Conservation (phyloP, 129 eudicot genomes). For the Saussurea involucrata region DNA sequence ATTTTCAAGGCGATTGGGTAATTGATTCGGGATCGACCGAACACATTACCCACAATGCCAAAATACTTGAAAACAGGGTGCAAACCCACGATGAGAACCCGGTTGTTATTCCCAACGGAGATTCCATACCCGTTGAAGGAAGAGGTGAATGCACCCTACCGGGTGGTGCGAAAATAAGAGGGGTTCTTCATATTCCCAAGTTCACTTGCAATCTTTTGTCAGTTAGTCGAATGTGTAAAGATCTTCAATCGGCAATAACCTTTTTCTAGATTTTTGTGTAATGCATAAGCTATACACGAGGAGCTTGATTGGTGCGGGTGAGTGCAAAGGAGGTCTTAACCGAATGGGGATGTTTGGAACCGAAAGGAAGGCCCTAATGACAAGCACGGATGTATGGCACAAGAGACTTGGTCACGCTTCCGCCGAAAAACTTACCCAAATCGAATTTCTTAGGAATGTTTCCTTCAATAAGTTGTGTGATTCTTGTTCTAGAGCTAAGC, state of each 20-base stretch:
- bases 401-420: background rate
- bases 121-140: background rate
- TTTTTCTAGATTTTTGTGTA: background rate
- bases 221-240: background rate
- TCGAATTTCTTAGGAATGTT: background rate
- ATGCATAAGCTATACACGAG: background rate
- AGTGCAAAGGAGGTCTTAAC: background rate
- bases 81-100: background rate
- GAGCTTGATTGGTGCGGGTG: slow-evolving; percentile 1
- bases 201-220: background rate
- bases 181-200: background rate
- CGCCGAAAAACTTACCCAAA: background rate
- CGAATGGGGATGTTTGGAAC: background rate
- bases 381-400: background rate
- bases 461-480: background rate
- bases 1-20: background rate
- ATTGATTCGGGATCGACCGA: background rate
- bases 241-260: background rate
- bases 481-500: slow-evolving; percentile 8
- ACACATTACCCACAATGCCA: background rate
- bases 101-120: background rate
- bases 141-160: background rate
- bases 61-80: background rate
- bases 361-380: background rate
- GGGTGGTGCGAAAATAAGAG: background rate